Evolutionary conservation across 2,329 filamentous ascomycete genomes (phyloP).

Genomic region (Diplodia sapinea): DNA sequence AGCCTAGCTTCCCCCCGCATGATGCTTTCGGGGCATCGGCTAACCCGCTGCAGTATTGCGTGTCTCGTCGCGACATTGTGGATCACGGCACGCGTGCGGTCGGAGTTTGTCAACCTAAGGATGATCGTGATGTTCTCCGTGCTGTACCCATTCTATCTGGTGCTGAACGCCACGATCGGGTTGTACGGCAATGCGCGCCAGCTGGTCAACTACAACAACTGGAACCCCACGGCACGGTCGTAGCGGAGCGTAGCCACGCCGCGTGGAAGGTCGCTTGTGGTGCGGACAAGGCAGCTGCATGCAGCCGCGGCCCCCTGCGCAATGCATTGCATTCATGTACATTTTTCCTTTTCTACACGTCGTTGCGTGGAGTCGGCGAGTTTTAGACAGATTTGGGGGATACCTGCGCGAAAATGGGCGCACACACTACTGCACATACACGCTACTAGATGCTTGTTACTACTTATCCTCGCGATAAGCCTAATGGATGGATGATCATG

Average conservation of each 20-base stretch:
- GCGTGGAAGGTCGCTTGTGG: neutral
- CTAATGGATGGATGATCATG: constrained; percentile 11
- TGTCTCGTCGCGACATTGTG: constrained; percentile 54
- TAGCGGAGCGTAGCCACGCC: constrained; percentile 32
- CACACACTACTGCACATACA: constrained; percentile 15
- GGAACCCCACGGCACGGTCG: constrained; percentile 55
- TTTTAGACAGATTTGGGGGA: constrained; percentile 8
- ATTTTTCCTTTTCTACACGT: constrained; percentile 18
- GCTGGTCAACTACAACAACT: constrained; percentile 53
- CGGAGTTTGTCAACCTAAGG: constrained; percentile 52
- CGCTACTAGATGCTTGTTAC: constrained; percentile 7
- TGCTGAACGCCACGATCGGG: constrained; percentile 54
- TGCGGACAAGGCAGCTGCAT: constrained; percentile 3
- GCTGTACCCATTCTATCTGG: constrained; percentile 53
- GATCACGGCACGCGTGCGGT: constrained; percentile 54
- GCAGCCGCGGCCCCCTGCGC: constrained; percentile 21
- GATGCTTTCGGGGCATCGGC: constrained; percentile 21
- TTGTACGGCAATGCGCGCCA: constrained; percentile 56
- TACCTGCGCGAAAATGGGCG: neutral
- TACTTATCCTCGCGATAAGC: constrained; percentile 2
- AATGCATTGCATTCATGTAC: constrained; percentile 29
- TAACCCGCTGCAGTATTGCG: constrained; percentile 42
- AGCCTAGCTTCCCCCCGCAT: neutral
- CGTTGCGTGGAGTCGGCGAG: constrained; percentile 6
- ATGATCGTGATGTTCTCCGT: constrained; percentile 53